A percentile compares a stretch with the other conserved stretches of the same genome.
Evolutionary conservation across 441 rosid genomes (phyloP).

Genomic region (Euphorbia corollata): DNA sequence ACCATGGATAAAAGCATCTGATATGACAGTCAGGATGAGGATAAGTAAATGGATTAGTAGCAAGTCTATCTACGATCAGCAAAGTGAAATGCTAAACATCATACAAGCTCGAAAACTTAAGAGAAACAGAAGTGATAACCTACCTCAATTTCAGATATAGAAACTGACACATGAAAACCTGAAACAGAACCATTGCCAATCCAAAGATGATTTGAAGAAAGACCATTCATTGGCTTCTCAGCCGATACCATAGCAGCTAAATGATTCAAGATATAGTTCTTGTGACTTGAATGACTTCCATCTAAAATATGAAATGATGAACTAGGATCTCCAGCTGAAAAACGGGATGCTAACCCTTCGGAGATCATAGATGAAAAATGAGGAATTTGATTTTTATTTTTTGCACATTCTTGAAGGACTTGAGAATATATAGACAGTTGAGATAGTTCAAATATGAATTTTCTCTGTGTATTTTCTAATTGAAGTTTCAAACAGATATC

Average conservation of each 20-base stretch:
- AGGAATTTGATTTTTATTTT: constrained; percentile 45
- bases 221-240: constrained; percentile 38
- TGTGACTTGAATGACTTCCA: constrained; percentile 31
- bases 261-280: constrained; percentile 56
- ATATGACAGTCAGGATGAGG: constrained; percentile 22
- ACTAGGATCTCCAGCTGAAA: constrained; percentile 32
- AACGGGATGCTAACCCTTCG: constrained; percentile 35
- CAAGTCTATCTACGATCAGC: constrained; percentile 11
- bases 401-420: constrained; percentile 35
- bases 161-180: constrained; percentile 61
- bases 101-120: constrained; percentile 7
- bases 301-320: constrained; percentile 29
- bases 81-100: neutral
- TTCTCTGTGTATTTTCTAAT: constrained; percentile 34
- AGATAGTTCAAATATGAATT: constrained; percentile 52
- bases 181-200: constrained; percentile 62
- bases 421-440: constrained; percentile 61
- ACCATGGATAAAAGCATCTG: constrained; percentile 66
- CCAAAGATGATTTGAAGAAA: constrained; percentile 46
- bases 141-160: constrained; percentile 75
- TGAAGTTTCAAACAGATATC: constrained; percentile 50
- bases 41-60: constrained; percentile 14
- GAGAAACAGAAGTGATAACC: constrained; percentile 21
- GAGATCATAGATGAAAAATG: constrained; percentile 47
- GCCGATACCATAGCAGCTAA: constrained; percentile 44